Evolutionary conservation across 2,329 filamentous ascomycete species (phyloP), one percentile per base, ranked within the genome.

Genomic region (Setomelanomma holmii): DNA sequence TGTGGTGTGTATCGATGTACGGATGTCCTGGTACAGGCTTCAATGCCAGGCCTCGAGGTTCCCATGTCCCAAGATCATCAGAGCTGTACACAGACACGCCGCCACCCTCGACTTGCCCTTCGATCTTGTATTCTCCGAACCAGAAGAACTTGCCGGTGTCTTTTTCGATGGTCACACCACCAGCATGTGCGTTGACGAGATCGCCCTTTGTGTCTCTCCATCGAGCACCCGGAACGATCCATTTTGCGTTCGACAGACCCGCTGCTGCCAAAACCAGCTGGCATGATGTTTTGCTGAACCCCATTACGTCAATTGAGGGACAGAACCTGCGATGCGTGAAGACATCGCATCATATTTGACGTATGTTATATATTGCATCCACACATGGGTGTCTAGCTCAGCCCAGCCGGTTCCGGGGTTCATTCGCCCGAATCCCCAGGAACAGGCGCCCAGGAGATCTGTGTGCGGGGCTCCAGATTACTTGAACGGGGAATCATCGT

Each of bases 131-230:
- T 64, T 87, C 85, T 30, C 85, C 85, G 49, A 86, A 87, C 78
- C 80, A 81, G 71, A 80, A 87, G 66, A 85, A 87, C 53, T 78
- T 82, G 14, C 80, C 80, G 0, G 78, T 78, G 4, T 78, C 76
- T 34, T 80, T 69, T 35, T 86, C 83, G 0, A 82, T 66, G 0
- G 79, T 79, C 5, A 87, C 75, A 11, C 80, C 80, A 1, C 85
- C 85, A 1, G 85, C 85, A 63, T 88, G 85, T 1, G 84, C 84
- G 45, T 85, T 87, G 46, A 87, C 80, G 11, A 86, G 66, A n/a
- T 82, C 79, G 0, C 84, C 84, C 2, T 84, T 78, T 0, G 82
- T 87, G 57, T 86, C 85, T 16, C 73, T 77, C 85, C 85, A 88
- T 66, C 84, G 75, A 0, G 78, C 84, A 3, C 84, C 85, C 0